These are phyloP conservation scores for Plasmodium fragile DNA, from an alignment of 169 alveolate genomes.

Conservation along the genomic window DNA sequence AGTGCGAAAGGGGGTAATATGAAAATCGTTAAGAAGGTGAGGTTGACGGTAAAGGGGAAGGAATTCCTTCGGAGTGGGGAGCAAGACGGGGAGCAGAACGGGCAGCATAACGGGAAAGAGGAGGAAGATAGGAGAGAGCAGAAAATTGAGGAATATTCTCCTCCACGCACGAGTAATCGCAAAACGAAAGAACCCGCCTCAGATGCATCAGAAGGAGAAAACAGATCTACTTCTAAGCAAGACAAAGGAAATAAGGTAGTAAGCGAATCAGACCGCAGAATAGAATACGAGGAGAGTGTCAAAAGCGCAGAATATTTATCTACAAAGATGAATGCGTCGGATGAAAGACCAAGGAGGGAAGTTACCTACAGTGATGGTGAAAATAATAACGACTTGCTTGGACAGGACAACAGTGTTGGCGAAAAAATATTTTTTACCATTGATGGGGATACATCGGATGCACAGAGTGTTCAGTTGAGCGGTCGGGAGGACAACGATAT, in stretches of 20 bases:
- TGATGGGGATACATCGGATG: not conserved
- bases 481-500: not conserved
- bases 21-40: slow-evolving; percentile 32
- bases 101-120: not conserved
- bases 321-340: not conserved
- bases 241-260: not conserved
- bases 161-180: not conserved
- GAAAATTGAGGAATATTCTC: not conserved
- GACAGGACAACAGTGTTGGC: not conserved
- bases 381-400: not conserved
- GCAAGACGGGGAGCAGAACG: not conserved
- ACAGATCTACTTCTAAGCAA: not conserved
- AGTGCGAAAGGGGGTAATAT: slow-evolving; percentile 6
- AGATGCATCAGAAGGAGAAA: not conserved
- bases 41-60: slow-evolving; percentile 54
- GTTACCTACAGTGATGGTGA: slow-evolving; percentile 26
- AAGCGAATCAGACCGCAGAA: not conserved
- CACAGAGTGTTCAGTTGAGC: not conserved
- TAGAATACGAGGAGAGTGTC: slow-evolving; percentile 8
- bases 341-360: not conserved
- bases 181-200: not conserved
- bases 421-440: not conserved
- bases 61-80: slow-evolving; percentile 6
- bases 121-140: not conserved
- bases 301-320: slow-evolving; percentile 16